These are phyloP conservation scores for Dujonia santamariae DNA, from an alignment of 1,139 yeast genomes.

Conservation along the genomic window DNA sequence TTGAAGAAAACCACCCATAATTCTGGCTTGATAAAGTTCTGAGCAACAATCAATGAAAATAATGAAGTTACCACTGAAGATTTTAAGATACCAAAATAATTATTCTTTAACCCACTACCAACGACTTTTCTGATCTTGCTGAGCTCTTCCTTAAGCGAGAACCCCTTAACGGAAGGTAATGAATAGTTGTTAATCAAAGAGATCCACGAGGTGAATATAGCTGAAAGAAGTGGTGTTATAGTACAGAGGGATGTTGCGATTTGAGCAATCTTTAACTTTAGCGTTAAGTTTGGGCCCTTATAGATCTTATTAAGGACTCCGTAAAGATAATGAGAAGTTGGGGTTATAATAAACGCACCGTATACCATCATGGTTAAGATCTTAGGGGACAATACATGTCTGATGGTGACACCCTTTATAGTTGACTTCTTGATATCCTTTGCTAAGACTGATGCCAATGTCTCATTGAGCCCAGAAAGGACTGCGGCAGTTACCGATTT, in stretches of 20 bases:
- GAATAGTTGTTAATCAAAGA: conserved; percentile 41
- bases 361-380: conserved; percentile 68
- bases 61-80: conserved; percentile 67
- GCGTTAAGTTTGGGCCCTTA: conserved; percentile 35
- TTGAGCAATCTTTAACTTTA: conserved; percentile 49
- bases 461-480: conserved; percentile 57
- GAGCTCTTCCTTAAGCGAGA: conserved; percentile 20
- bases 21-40: conserved; percentile 65
- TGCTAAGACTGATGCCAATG: conserved; percentile 53
- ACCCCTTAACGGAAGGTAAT: conserved; percentile 7
- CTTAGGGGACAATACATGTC: conserved; percentile 44
- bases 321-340: conserved; percentile 66
- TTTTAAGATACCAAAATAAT: conserved; percentile 55
- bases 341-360: conserved; percentile 70
- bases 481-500: conserved; percentile 60
- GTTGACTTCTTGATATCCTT: conserved; percentile 32
- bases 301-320: conserved; percentile 42
- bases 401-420: conserved; percentile 17
- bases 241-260: conserved; percentile 57
- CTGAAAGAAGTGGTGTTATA: conserved; percentile 62
- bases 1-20: conserved; percentile 86
- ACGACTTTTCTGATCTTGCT: conserved; percentile 19
- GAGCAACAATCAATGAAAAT: conserved; percentile 66
- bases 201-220: conserved; percentile 55
- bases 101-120: conserved; percentile 41